phyloP scores from a whole-genome alignment of 805 yeast species.

The Zygotorulaspora danielsina region DNA sequence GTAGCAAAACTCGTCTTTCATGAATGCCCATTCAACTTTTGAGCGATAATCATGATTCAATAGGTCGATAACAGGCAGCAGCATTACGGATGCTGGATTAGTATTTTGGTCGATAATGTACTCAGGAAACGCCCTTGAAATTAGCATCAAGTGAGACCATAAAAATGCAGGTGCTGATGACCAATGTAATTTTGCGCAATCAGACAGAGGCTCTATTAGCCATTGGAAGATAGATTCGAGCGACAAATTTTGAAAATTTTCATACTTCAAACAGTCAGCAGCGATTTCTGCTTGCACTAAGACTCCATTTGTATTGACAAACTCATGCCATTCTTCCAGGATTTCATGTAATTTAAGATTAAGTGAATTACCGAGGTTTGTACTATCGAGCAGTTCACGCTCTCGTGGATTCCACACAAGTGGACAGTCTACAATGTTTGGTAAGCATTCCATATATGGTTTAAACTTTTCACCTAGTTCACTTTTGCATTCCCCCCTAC shows the following conservation, averaged over 20 bases:
- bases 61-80: conserved; percentile 74
- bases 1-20: conserved; percentile 49
- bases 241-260: conserved; percentile 13
- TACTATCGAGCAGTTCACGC: conserved; percentile 50
- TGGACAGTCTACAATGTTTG: conserved; percentile 50
- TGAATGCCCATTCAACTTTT: conserved; percentile 61
- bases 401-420: conserved; percentile 58
- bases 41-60: conserved; percentile 66
- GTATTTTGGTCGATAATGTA: conserved; percentile 37
- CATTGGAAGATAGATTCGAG: conserved; percentile 19
- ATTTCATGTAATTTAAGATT: conserved; percentile 44
- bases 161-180: conserved; percentile 61
- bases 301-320: conserved; percentile 1
- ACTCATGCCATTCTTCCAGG: conserved; percentile 57
- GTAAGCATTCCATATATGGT: conserved; percentile 51
- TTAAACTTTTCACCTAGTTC: conserved; percentile 26
- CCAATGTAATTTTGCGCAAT: conserved; percentile 40
- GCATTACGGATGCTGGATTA: conserved; percentile 48
- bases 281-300: conserved; percentile 5
- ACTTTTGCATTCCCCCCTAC: conserved; percentile 9
- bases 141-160: conserved; percentile 70
- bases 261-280: conserved; percentile 19
- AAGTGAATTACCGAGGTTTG: conserved; percentile 59
- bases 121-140: conserved; percentile 80
- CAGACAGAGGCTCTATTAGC: conserved; percentile 16